Base-by-base conservation (phyloP, 2,329 filamentous ascomycete genomes). In the Monosporascus cannonballus region DNA sequence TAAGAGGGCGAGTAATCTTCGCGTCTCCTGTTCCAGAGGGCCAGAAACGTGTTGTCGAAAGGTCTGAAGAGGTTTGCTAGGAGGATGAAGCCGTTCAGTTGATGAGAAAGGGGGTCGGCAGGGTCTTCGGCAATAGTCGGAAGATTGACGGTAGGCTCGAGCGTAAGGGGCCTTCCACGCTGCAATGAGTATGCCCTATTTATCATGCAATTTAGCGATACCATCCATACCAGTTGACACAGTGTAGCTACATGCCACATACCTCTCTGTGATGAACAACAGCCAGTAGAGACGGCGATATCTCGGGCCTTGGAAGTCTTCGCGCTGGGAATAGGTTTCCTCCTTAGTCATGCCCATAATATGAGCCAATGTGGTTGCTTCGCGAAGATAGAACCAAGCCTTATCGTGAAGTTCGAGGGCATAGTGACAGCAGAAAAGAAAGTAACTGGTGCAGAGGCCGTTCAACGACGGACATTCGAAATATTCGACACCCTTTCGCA, bases 301-400 rank as follows among this genome's bases (percentile, higher is more conserved):
- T 56, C 85, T 78, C 22, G 84, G 79, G 1, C 80, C 77, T 53
- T 90, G 86, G 18, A 80, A 68, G 4, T 72, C 69, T 57, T 83
- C 80, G 59, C 80, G 79, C 51, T 80, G 76, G 44, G 76, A 60
- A 64, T 89, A 90, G 8, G 77, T 73, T 22, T 83, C 79, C 61
- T 86, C 84, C 65, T 81, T 81, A 62, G 79, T 75, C 79, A 86
- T 80, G 50, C 76, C 76, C 27, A 75, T 68, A 61, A 86, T 79
- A 60, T 83, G 77, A 27, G 80, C 76, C 68, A 93, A 75, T 6
- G 88, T 91, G 2, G 84, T 86, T 6, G 87, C 86, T 69, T 94
- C 89, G 25, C 88, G 83, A 9, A 93, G 73, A 65, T 90, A 84
- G 64, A 85, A 91, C 88, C 89, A 93, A 1, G 87, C 88, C 67